A percentile compares a stretch with the other conserved stretches of the same genome.
Evolutionary conservation across 83 land plant genomes (phyloP).

Genomic region (Picea abies): DNA sequence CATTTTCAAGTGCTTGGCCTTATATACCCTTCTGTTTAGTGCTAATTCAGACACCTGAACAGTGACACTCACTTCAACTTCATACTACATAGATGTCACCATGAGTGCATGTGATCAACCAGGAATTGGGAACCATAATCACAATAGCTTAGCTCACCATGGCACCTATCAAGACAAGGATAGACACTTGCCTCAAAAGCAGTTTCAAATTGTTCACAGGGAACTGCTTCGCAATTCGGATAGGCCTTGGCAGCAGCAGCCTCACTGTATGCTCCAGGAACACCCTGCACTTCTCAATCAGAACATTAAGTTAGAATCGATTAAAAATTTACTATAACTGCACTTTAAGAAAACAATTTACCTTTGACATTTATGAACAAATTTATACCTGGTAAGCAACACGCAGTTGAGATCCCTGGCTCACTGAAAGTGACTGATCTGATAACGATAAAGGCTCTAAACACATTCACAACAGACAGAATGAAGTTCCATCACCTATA

Average conservation of each 20-base stretch:
- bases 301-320: slow-evolving; percentile 1
- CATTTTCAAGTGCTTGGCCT: too few species aligned
- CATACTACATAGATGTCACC: too few species aligned
- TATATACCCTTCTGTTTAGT: too few species aligned
- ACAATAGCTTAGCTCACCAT: too few species aligned
- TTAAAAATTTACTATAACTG: background rate
- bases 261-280: slow-evolving; percentile 73
- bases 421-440: slow-evolving; percentile 29
- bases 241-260: slow-evolving; percentile 66
- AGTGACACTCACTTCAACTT: too few species aligned
- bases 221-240: slow-evolving; percentile 68
- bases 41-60: too few species aligned
- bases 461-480: background rate
- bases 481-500: background rate
- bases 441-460: slow-evolving; percentile 48
- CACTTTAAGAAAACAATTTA: slow-evolving; percentile 5
- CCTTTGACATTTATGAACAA: background rate
- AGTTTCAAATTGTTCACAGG: slow-evolving; percentile 65
- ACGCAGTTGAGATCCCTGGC: slow-evolving; percentile 35
- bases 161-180: background rate
- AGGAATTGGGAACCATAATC: too few species aligned
- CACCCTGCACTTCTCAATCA: slow-evolving; percentile 39
- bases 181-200: slow-evolving; percentile 46
- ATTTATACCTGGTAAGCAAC: slow-evolving; percentile 57
- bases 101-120: too few species aligned